Evolutionary conservation across 176 grass and related monocot species (phyloP), one percentile per base, ranked within the genome.

Genomic region (Oryza officinalis): DNA sequence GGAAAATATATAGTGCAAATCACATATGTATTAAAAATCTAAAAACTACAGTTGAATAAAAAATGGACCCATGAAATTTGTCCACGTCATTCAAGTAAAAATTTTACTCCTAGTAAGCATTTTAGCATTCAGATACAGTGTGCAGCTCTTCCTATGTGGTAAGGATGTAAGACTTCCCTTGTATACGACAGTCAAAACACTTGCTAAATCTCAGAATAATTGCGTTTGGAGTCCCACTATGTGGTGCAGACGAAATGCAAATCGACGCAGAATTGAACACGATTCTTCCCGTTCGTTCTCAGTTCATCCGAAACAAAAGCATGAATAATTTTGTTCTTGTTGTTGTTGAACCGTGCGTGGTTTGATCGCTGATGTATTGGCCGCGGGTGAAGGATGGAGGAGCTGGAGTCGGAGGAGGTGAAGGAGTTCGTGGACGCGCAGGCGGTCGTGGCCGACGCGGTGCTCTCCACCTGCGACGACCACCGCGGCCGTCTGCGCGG

Each of bases 401-500:
- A 98, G 69, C 90, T 91, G 63, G 95, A 94, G 8, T 86, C 92
- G 10, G 30, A 86, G 63, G 90, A 98, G 72, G 80, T 84, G 79
- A 86, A 91, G 84, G 86, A 90, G 76, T 98, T 90, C 78, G 95
- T 98, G 84, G 85, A 75, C 79, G 70, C 72, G 73, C 92, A 98
- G 88, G 84, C 57, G 27, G 75, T 65, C 37, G 44, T 98, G 77
- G 74, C 95, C 7, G 69, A 88, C 31, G 78, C 88, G 8, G 90
- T 94, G 59, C 87, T 98, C 12, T 66, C 90, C 66, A 59, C 74
- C 72, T 98, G 95, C 79, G 90, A 67, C 79, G 90, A 71, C 61
- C 90, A 86, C 86, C 86, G 92, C 33, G 86, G 86, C 1, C 87
- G 70, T 67, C 88, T 97, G 27, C 90, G 90, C 50, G 61, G 47